Conservation (phyloP, 148 eudicot genomes). For the Limonium bicolor region DNA sequence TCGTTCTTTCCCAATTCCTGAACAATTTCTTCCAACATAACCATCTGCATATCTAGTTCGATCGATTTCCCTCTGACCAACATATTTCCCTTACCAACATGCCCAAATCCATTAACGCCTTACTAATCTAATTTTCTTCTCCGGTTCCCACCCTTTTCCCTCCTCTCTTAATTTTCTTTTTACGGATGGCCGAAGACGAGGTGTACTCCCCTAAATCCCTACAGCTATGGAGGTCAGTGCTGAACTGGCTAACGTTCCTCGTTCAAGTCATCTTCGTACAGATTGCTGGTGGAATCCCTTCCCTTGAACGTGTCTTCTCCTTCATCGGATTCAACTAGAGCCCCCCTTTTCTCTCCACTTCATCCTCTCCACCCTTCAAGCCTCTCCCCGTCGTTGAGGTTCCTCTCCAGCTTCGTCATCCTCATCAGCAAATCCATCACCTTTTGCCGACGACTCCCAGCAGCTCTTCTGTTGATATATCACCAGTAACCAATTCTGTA, state of each 20-base stretch:
- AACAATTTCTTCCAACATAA: no score
- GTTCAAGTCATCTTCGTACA: slow-evolving; percentile 85
- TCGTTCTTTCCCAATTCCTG: no score
- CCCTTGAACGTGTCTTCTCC: slow-evolving; percentile 43
- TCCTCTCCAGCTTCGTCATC: no score
- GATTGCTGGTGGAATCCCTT: slow-evolving; percentile 71
- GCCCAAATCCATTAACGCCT: no score
- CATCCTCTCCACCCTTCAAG: slow-evolving; percentile 61
- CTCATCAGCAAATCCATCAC: no score
- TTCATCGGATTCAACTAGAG: slow-evolving; percentile 32
- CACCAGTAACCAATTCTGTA: neutral
- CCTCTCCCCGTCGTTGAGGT: slow-evolving; percentile 71
- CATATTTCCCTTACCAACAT: no score
- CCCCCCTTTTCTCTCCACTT: slow-evolving; percentile 25
- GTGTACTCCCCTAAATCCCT: slow-evolving; percentile 58
- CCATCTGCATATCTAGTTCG: no score
- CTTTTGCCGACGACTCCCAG: slow-evolving; percentile 7
- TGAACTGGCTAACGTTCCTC: slow-evolving; percentile 82
- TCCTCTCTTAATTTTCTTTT: neutral
- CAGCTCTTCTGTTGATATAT: slow-evolving; percentile 17
- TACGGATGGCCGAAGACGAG: slow-evolving; percentile 51
- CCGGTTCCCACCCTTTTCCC: neutral
- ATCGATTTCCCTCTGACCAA: no score
- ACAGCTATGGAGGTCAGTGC: slow-evolving; percentile 60
- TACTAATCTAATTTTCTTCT: slow-evolving; percentile 14